Conservation (phyloP, 2,329 filamentous ascomycete genomes). For the Celoporthe dispersa region DNA sequence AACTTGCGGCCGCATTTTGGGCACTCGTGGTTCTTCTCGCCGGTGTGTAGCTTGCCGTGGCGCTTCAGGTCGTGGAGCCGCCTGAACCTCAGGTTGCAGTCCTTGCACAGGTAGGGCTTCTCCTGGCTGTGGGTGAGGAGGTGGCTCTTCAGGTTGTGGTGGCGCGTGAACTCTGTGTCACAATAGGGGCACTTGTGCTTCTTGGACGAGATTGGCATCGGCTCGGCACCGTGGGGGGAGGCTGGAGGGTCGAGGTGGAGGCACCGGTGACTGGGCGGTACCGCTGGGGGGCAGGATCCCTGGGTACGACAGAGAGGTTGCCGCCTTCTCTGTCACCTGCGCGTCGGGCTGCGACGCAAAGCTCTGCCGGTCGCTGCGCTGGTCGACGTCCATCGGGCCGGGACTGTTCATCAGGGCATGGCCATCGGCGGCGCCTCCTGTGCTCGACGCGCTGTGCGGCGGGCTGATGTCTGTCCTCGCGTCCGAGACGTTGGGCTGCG, state of each 20-base stretch:
- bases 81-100: constrained; percentile 91
- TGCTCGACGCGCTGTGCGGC: constrained; percentile 46
- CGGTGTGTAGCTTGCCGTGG: constrained; percentile 94
- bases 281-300: constrained; percentile 51
- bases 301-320: constrained; percentile 60
- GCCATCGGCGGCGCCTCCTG: constrained; percentile 31
- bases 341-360: constrained; percentile 48
- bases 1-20: constrained; percentile 94
- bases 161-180: constrained; percentile 93
- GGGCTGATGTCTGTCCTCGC: constrained; percentile 49
- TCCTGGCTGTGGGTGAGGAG: constrained; percentile 97
- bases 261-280: constrained; percentile 49
- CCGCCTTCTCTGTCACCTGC: constrained; percentile 55
- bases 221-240: constrained; percentile 53
- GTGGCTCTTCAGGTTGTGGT: constrained; percentile 97
- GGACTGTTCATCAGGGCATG: constrained; percentile 54
- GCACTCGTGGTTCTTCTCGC: constrained; percentile 93
- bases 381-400: constrained; percentile 59
- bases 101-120: constrained; percentile 92
- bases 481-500: constrained; percentile 40
- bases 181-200: constrained; percentile 98
- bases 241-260: constrained; percentile 56
- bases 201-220: constrained; percentile 73
- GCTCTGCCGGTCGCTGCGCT: constrained; percentile 42
- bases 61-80: constrained; percentile 94